phyloP scores from a whole-genome alignment of 176 grass and related monocot genomes.

The Zizania latifolia region DNA sequence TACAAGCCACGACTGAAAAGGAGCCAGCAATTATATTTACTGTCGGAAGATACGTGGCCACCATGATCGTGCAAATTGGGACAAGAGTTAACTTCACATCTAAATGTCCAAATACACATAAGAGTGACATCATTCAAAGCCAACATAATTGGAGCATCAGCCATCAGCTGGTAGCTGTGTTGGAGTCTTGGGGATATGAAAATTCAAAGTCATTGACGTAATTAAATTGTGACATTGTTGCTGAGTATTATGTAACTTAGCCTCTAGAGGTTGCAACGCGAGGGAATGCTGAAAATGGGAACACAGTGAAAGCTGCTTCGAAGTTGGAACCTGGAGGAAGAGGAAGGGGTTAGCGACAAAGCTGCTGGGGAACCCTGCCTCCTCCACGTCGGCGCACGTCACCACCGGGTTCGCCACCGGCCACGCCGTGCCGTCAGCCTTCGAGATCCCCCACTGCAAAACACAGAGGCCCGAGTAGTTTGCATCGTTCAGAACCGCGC shows the following conservation, averaged over 20 bases:
- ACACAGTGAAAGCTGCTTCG: background rate
- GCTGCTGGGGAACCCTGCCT: slow-evolving; percentile 55
- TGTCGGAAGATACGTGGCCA: background rate
- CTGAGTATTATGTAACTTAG: background rate
- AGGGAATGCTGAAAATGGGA: background rate
- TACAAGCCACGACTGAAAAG: background rate
- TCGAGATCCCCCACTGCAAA: slow-evolving; percentile 54
- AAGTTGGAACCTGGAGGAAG: slow-evolving; percentile 91
- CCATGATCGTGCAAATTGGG: background rate
- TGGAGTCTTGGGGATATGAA: background rate
- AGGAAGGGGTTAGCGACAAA: slow-evolving; percentile 91
- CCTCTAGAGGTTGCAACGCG: background rate
- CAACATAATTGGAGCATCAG: background rate
- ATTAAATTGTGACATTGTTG: background rate
- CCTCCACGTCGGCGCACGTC: slow-evolving; percentile 56
- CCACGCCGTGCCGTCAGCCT: slow-evolving; percentile 55
- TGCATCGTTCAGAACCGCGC: background rate
- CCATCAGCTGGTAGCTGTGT: background rate
- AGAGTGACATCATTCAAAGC: background rate
- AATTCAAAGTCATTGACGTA: background rate
- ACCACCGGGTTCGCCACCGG: slow-evolving; percentile 76
- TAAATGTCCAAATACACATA: background rate
- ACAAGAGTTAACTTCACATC: background rate
- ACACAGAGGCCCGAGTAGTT: background rate
- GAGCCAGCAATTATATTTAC: too few species aligned